Percentiles rank a stretch among this genome's conserved stretches.
These are phyloP conservation scores for Dentipellis fragilis DNA, from an alignment of 768 basidiomycete genomes.

Conservation along the genomic window DNA sequence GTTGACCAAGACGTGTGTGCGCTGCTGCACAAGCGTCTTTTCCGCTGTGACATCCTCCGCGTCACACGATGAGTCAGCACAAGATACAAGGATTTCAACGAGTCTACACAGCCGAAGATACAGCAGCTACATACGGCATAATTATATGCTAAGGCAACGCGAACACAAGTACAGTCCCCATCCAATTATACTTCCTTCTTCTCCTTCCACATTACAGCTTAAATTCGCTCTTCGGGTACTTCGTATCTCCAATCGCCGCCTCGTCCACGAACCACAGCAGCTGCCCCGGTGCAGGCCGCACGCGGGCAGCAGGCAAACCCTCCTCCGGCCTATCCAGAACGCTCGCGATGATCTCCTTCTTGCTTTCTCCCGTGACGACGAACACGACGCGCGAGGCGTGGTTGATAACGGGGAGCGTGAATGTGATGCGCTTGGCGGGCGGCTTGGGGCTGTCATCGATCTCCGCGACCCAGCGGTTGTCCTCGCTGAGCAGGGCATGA, in stretches of 20 bases:
- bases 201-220: constrained; percentile 30
- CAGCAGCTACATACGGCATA: too few relatives aligned
- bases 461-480: constrained; percentile 90
- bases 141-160: too few relatives aligned
- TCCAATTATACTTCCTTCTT: neutral
- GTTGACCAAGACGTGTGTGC: too few relatives aligned
- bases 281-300: constrained; percentile 76
- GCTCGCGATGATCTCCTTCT: constrained; percentile 60
- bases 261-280: constrained; percentile 95
- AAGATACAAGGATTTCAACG: too few relatives aligned
- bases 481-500: constrained; percentile 77
- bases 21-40: too few relatives aligned
- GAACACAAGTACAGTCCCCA: too few relatives aligned
- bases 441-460: constrained; percentile 93
- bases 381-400: constrained; percentile 84
- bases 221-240: constrained; percentile 47
- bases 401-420: constrained; percentile 87
- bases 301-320: constrained; percentile 74
- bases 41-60: too few relatives aligned
- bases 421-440: constrained; percentile 79
- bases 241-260: constrained; percentile 57
- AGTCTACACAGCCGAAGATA: too few relatives aligned
- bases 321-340: constrained; percentile 77
- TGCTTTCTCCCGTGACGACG: constrained; percentile 76
- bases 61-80: too few relatives aligned